Conservation (phyloP, 2,329 filamentous ascomycete species). For the Pseudogymnoascus sp. region DNA sequence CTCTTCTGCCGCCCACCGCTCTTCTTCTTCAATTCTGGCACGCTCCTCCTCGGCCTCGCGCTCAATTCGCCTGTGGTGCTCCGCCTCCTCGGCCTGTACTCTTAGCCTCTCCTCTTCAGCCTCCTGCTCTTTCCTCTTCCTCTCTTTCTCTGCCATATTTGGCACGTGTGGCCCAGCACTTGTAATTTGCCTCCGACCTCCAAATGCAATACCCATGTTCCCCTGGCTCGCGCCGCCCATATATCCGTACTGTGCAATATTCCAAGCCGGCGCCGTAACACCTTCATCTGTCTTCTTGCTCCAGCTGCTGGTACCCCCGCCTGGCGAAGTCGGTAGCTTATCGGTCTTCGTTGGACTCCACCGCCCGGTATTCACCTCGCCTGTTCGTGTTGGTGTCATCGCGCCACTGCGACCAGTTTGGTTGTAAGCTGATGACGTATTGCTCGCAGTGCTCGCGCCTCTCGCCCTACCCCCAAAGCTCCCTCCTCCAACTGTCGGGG, state of each 20-base stretch:
- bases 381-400: constrained; percentile 27
- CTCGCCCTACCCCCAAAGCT: constrained; percentile 36
- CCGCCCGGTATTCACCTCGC: constrained; percentile 42
- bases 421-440: constrained; percentile 43
- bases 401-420: constrained; percentile 38
- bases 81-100: constrained; percentile 45
- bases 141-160: constrained; percentile 77
- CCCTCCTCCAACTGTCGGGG: constrained; percentile 41
- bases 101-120: constrained; percentile 54
- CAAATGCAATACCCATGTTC: constrained; percentile 89
- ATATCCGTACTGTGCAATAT: constrained; percentile 96
- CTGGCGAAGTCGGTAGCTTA: constrained; percentile 45
- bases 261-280: constrained; percentile 84
- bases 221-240: constrained; percentile 96
- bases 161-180: constrained; percentile 72
- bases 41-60: constrained; percentile 53
- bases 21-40: constrained; percentile 55
- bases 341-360: constrained; percentile 56
- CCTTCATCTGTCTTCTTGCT: constrained; percentile 77
- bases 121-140: constrained; percentile 47
- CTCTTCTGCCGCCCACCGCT: constrained; percentile 59
- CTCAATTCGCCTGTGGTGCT: constrained; percentile 40
- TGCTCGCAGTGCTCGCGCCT: constrained; percentile 50
- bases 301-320: constrained; percentile 68
- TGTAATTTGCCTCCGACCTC: constrained; percentile 86